Evolutionary conservation across 495 filamentous ascomycete species (phyloP).

Genomic region (Rhypophila decipiens): DNA sequence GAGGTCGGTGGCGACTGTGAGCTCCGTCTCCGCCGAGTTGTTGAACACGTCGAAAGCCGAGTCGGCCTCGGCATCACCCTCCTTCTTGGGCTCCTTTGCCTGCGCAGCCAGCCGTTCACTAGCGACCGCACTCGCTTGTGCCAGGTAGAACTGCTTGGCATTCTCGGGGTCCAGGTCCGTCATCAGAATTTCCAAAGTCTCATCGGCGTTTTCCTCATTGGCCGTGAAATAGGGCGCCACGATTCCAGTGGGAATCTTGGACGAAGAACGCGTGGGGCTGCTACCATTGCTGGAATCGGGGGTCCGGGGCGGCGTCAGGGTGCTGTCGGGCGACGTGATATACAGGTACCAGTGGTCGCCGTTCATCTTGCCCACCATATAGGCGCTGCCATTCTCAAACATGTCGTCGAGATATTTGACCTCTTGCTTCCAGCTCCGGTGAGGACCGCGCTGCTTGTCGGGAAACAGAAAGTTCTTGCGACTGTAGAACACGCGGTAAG

Average conservation of each 20-base stretch:
- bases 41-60: conserved; percentile 72
- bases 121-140: conserved; percentile 84
- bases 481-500: conserved; percentile 97
- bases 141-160: conserved; percentile 94
- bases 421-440: conserved; percentile 96
- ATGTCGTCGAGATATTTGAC: conserved; percentile 84
- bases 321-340: conserved; percentile 72
- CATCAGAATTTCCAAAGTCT: conserved; percentile 97
- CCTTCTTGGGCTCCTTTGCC: conserved; percentile 44
- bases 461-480: conserved; percentile 98
- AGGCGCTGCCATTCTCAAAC: conserved; percentile 89
- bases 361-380: conserved; percentile 99
- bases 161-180: conserved; percentile 90
- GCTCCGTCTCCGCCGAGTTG: conserved; percentile 58
- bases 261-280: conserved; percentile 23
- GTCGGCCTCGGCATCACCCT: conserved; percentile 41
- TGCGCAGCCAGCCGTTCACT: conserved; percentile 57
- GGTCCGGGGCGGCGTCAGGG: conserved; percentile 78
- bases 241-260: conserved; percentile 60
- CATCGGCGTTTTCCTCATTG: conserved; percentile 52
- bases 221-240: conserved; percentile 47
- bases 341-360: conserved; percentile 99
- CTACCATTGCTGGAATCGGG: conserved; percentile 38
- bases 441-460: conserved; percentile 87
- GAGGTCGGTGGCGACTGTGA: too few species aligned